These are phyloP conservation scores for Lagenaria siceraria DNA, from an alignment of 306 rosid genomes.

Conservation along the genomic window DNA sequence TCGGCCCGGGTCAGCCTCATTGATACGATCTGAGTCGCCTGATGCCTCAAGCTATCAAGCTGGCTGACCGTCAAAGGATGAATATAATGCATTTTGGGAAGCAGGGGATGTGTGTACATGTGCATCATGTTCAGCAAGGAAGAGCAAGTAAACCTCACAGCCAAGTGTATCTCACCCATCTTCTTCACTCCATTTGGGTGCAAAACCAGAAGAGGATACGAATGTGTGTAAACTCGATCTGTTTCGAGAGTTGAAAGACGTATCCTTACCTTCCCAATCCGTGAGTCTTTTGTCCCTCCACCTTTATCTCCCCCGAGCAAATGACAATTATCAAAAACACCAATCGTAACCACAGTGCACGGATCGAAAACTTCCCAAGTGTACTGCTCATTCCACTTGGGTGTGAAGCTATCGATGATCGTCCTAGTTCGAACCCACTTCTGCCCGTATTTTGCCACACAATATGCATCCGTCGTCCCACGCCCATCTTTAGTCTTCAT, in stretches of 20 bases:
- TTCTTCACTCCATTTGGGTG: slow-evolving; percentile 83
- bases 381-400: slow-evolving; percentile 95
- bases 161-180: slow-evolving; percentile 98
- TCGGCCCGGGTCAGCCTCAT: slow-evolving; percentile 80
- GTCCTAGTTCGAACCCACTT: slow-evolving; percentile 97
- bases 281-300: slow-evolving; percentile 53
- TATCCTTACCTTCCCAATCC: slow-evolving; percentile 88
- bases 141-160: slow-evolving; percentile 90
- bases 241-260: slow-evolving; percentile 96
- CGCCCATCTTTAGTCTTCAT: slow-evolving; percentile 81
- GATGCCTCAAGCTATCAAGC: slow-evolving; percentile 92
- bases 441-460: slow-evolving; percentile 95
- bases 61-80: slow-evolving; percentile 81
- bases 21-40: slow-evolving; percentile 85
- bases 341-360: slow-evolving; percentile 87
- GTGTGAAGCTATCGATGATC: slow-evolving; percentile 77
- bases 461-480: slow-evolving; percentile 87
- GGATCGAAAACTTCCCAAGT: slow-evolving; percentile 99
- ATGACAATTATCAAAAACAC: slow-evolving; percentile 92
- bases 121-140: slow-evolving; percentile 96
- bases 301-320: slow-evolving; percentile 73
- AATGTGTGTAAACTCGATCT: slow-evolving; percentile 81
- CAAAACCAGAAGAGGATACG: slow-evolving; percentile 83
- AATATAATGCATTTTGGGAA: slow-evolving; percentile 95
- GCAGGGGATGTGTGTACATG: slow-evolving; percentile 80